A percentile compares a stretch with the other conserved stretches of the same genome.
Evolutionary conservation across 163 green algal species (phyloP).

Genomic region (Botryococcus braunii): DNA sequence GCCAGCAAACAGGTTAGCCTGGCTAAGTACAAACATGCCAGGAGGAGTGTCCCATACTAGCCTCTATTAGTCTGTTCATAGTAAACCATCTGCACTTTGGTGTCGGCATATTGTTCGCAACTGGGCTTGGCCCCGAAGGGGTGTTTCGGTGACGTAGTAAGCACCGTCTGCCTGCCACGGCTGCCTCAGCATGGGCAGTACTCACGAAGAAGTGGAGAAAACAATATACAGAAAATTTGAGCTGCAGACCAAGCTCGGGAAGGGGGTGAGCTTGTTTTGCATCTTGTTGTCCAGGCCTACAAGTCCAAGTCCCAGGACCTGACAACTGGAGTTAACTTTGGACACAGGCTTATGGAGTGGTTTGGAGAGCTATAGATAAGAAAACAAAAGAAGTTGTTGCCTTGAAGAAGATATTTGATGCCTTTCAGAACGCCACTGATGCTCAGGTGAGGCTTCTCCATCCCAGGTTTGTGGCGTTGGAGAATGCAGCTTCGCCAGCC

Average conservation of each 20-base stretch:
- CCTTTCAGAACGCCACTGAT: slow-evolving; percentile 96
- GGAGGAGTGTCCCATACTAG: not conserved
- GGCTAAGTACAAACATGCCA: not conserved
- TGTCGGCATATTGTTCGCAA: not conserved
- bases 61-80: not conserved
- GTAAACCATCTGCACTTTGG: not conserved
- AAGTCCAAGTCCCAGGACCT: not conserved
- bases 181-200: slow-evolving; percentile 18
- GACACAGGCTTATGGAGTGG: slow-evolving; percentile 91
- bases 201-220: slow-evolving; percentile 88
- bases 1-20: too few relatives aligned
- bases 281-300: not conserved
- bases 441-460: slow-evolving; percentile 87
- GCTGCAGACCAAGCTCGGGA: slow-evolving; percentile 88
- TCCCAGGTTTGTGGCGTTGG: too few relatives aligned
- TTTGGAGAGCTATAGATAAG: slow-evolving; percentile 91
- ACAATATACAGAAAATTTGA: slow-evolving; percentile 93
- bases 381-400: slow-evolving; percentile 80
- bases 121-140: too few relatives aligned
- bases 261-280: slow-evolving; percentile 62
- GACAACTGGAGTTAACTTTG: not conserved
- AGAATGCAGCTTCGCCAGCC: too few relatives aligned
- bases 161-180: not conserved
- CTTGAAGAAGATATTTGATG: slow-evolving; percentile 98
- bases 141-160: not conserved